Conservation (phyloP, 176 grass and related monocot species). For the Paspalum notatum region DNA sequence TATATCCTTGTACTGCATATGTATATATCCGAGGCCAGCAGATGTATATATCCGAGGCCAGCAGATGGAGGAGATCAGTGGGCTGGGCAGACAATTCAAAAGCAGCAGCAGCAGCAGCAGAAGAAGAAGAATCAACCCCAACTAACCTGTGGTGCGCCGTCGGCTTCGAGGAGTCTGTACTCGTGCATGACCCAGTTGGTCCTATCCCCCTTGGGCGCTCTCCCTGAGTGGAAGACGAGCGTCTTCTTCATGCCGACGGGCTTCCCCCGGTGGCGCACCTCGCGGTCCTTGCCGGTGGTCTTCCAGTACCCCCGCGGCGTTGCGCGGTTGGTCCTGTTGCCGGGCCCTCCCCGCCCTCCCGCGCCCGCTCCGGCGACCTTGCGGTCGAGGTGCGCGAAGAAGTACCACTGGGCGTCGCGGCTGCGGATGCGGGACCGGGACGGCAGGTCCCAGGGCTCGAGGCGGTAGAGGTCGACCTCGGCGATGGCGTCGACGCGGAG, state of each 20-base stretch:
- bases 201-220: slow-evolving; percentile 78
- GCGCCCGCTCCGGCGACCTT: slow-evolving; percentile 67
- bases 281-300: slow-evolving; percentile 95
- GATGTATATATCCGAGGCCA: no score
- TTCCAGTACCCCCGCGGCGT: slow-evolving; percentile 89
- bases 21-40: no score
- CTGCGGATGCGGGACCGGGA: slow-evolving; percentile 75
- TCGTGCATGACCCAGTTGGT: slow-evolving; percentile 99
- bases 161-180: slow-evolving; percentile 64
- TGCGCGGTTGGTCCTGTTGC: slow-evolving; percentile 81
- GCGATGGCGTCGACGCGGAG: slow-evolving; percentile 85
- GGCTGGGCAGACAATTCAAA: no score
- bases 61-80: no score
- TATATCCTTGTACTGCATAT: no score
- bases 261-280: slow-evolving; percentile 58
- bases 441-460: slow-evolving; percentile 92
- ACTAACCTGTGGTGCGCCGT: slow-evolving; percentile 47
- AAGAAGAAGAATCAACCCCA: no score
- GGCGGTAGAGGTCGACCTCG: slow-evolving; percentile 91
- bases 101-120: no score
- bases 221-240: slow-evolving; percentile 85
- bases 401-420: slow-evolving; percentile 98
- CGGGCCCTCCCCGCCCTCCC: slow-evolving; percentile 37
- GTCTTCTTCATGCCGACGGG: slow-evolving; percentile 94
- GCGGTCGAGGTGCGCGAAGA: slow-evolving; percentile 85